Conservation (phyloP, 2,329 filamentous ascomycete genomes). For the Trichophyton equinum region DNA sequence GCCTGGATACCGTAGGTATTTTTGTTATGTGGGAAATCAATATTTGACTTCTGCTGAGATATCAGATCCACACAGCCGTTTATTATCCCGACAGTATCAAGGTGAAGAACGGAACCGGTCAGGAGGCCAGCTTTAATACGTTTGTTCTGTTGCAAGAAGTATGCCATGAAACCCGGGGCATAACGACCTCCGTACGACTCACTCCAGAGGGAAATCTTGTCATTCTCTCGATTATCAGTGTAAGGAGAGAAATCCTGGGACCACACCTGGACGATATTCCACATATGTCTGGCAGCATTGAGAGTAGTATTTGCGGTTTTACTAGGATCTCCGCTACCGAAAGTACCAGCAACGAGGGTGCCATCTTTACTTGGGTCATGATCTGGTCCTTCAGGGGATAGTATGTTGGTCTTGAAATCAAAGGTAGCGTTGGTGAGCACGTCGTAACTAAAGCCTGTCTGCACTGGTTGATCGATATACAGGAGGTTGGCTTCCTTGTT, state of each 20-base stretch:
- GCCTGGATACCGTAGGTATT: constrained; percentile 44
- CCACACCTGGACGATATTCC: constrained; percentile 51
- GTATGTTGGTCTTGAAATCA: constrained; percentile 1
- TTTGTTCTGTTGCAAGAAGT: constrained; percentile 32
- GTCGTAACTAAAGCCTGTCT: constrained; percentile 43
- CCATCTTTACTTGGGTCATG: background rate
- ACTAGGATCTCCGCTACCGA: background rate
- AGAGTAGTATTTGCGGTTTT: constrained; percentile 38
- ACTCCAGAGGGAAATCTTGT: constrained; percentile 37
- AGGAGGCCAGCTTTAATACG: constrained; percentile 22
- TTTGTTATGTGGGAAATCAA: constrained; percentile 40
- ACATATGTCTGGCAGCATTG: constrained; percentile 42
- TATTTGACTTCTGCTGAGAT: constrained; percentile 38
- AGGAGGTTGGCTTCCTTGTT: constrained; percentile 52
- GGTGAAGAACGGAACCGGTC: constrained; percentile 28
- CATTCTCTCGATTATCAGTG: constrained; percentile 27
- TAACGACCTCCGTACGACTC: constrained; percentile 37
- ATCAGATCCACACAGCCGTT: constrained; percentile 52
- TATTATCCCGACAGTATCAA: constrained; percentile 45
- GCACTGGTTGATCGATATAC: constrained; percentile 52
- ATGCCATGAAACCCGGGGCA: constrained; percentile 29
- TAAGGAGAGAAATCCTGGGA: constrained; percentile 45
- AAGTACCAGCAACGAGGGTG: background rate
- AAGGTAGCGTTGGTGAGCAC: constrained; percentile 2
- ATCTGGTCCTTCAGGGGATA: background rate